phyloP scores from a whole-genome alignment of 331 rosid species.

The Quercus lobata region DNA sequence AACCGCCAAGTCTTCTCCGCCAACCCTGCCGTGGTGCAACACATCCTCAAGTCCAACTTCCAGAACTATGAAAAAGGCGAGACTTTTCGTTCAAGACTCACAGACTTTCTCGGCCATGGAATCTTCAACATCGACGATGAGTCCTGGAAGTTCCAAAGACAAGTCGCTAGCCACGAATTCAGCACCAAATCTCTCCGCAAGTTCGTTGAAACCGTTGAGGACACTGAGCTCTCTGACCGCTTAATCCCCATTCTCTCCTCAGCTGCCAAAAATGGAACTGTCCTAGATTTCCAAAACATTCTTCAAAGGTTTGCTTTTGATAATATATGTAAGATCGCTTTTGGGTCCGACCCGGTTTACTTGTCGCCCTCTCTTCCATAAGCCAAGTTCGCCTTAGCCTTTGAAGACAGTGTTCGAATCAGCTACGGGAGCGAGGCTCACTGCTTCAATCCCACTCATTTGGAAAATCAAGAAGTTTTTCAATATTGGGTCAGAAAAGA shows the following conservation, averaged over 20 bases:
- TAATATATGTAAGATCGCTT: constrained; percentile 60
- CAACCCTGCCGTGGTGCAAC: constrained; percentile 32
- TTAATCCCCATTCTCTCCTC: constrained; percentile 48
- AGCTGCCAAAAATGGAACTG: neutral
- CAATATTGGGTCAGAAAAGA: constrained; percentile 40
- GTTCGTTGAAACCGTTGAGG: constrained; percentile 63
- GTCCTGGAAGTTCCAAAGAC: too few relatives aligned
- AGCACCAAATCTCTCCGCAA: constrained; percentile 17
- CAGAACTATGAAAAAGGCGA: too few relatives aligned
- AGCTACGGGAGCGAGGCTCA: constrained; percentile 33
- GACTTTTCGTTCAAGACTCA: too few relatives aligned
- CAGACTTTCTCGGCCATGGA: neutral
- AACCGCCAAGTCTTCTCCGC: constrained; percentile 35
- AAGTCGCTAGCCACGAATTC: too few relatives aligned
- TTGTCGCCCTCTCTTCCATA: constrained; percentile 52
- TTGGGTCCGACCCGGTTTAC: constrained; percentile 64
- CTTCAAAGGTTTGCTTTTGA: constrained; percentile 55
- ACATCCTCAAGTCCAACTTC: constrained; percentile 37
- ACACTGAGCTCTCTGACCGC: constrained; percentile 48
- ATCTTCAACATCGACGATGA: too few relatives aligned
- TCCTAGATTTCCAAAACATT: constrained; percentile 27
- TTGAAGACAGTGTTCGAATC: constrained; percentile 40
- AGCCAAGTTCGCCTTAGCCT: constrained; percentile 47
- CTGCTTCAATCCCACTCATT: constrained; percentile 16
- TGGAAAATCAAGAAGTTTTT: constrained; percentile 53